A percentile compares a stretch with the other conserved stretches of the same genome.
Conservation (phyloP, 2,329 filamentous ascomycete species). For the Elsinoe batatas region DNA sequence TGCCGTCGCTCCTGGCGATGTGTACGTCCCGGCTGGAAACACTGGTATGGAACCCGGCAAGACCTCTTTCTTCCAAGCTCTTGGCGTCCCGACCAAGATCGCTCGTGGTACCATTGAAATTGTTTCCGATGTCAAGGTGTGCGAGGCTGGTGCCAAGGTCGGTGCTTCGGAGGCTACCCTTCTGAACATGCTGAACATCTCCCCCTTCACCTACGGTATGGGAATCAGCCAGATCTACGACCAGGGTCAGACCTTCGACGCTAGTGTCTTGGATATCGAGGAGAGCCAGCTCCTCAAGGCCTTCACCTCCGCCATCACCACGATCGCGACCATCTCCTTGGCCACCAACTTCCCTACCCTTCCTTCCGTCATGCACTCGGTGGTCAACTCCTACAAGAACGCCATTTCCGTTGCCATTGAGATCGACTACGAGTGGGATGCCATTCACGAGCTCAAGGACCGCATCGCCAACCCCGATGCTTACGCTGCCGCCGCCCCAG, state of each 20-base stretch:
- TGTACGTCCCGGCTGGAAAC: slow-evolving; percentile 95
- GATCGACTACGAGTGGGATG: slow-evolving; percentile 89
- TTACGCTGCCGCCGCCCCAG: slow-evolving; percentile 76
- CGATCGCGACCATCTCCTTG: slow-evolving; percentile 84
- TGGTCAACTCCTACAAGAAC: slow-evolving; percentile 99
- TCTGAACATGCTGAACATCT: slow-evolving; percentile 99
- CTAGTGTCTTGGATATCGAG: slow-evolving; percentile 80
- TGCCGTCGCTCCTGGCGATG: slow-evolving; percentile 86
- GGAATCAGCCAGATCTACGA: slow-evolving; percentile 94
- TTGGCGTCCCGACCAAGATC: slow-evolving; percentile 99
- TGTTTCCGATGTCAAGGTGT: slow-evolving; percentile 92
- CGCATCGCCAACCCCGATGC: slow-evolving; percentile 98
- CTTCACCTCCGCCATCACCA: slow-evolving; percentile 70
- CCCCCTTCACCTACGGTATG: slow-evolving; percentile 99
- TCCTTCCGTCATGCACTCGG: slow-evolving; percentile 88
- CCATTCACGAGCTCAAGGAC: slow-evolving; percentile 97
- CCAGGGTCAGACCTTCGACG: slow-evolving; percentile 82
- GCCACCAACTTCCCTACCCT: slow-evolving; percentile 92
- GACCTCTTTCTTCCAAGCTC: slow-evolving; percentile 99
- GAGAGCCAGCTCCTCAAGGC: slow-evolving; percentile 86
- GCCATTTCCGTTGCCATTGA: slow-evolving; percentile 76
- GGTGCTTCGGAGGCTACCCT: slow-evolving; percentile 97
- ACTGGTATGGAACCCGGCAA: slow-evolving; percentile 99
- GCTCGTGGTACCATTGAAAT: slow-evolving; percentile 99
- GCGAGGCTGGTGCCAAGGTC: slow-evolving; percentile 87